Evolutionary conservation across 129 eudicot genomes (phyloP), one percentile per base, ranked within the genome.

Genomic region (Helichrysum umbraculigerum): DNA sequence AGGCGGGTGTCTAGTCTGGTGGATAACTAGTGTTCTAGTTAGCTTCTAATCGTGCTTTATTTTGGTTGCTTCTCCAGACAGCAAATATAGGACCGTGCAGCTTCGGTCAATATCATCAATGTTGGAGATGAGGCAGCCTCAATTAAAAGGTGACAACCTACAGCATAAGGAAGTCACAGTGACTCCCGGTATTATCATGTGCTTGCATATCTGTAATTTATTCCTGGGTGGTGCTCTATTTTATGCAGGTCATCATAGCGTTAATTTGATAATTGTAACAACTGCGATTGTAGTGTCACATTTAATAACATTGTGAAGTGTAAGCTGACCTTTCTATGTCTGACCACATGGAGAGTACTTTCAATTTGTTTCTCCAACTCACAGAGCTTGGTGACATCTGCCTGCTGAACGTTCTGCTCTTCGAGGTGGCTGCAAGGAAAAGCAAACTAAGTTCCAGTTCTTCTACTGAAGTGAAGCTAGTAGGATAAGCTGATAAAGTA

Each of bases 341-440:
- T 60, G 47, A 75, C 75, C 70, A 59, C 68, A 22, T 63, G 76
- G 28, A 75, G 71, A 58, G n/a, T 51, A 54, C 25, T 44, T 10
- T 68, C 44, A 30, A 71, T 67, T 17, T 81, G 42, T 71, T 81
- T 34, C 76, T 81, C 76, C 7, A 81, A 42, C 66, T 60, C 72
- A 60, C 15, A 68, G 12, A 81, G 84, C 58, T 75, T 71, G 6
- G 60, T 47, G 72, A 75, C 42, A 51, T 81, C 63, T 0, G 74
- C 66, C 35, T 75, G 76, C 41, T 69, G 28, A 47, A 81, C 58
- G 47, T 81, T 81, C 35, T 33, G 66, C 50, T 68, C 72, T 39
- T 81, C 75, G 35, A 80, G 66, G 65, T 25, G 71, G 54, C 84
- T 81, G 60, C 72, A 74, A 21, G 62, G 30, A 22, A 50, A 28